Percentiles rank a stretch among this genome's conserved stretches.
Conservation (phyloP, 169 alveolate genomes). For the Cyclospora cayetanensis region DNA sequence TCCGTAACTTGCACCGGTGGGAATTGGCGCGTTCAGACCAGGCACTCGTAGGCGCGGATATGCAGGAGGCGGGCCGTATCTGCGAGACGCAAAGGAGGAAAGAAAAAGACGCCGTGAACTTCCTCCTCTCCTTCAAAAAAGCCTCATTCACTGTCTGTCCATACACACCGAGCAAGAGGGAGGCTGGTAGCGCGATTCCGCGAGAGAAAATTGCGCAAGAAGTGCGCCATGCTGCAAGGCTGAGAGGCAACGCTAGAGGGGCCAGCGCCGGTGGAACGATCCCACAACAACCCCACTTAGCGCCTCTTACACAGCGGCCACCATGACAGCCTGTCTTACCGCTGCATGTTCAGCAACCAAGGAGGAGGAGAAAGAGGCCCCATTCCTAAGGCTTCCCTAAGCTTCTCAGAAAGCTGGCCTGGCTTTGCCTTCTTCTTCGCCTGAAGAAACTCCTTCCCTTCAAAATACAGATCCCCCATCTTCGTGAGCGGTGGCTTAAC, state of each 20-base stretch:
- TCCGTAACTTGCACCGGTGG: constrained; percentile 88
- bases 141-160: not conserved
- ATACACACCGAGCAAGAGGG: not conserved
- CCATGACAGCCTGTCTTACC: too few species aligned
- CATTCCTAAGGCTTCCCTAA: constrained; percentile 96
- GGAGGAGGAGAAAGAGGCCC: constrained; percentile 97
- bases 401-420: constrained; percentile 94
- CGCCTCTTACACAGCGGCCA: too few species aligned
- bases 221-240: too few species aligned
- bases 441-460: constrained; percentile 97
- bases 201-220: too few species aligned
- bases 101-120: not conserved
- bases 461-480: constrained; percentile 96
- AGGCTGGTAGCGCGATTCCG: too few species aligned
- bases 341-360: constrained; percentile 98
- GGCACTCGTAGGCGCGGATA: constrained; percentile 97
- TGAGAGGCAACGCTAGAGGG: too few species aligned
- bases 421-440: constrained; percentile 94
- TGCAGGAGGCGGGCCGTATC: constrained; percentile 99
- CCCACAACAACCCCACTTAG: too few species aligned
- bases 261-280: too few species aligned
- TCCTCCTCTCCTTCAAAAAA: not conserved
- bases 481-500: constrained; percentile 95
- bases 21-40: constrained; percentile 95
- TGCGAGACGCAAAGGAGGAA: not conserved